A percentile compares a stretch with the other conserved stretches of the same genome.
These are phyloP conservation scores for Theileria annulata DNA, from an alignment of 169 alveolate species.

Conservation along the genomic window DNA sequence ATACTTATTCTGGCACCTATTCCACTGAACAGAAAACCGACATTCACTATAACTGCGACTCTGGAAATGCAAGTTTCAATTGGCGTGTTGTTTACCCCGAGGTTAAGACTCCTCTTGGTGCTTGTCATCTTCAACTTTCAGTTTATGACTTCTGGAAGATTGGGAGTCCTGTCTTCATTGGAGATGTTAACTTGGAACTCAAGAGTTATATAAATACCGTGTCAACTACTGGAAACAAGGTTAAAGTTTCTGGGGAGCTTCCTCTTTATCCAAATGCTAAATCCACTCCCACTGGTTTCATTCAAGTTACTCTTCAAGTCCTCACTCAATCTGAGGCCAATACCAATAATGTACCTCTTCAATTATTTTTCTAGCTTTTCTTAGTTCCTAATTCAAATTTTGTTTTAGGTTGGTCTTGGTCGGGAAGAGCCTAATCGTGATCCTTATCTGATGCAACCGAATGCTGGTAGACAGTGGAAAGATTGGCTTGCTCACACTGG, in stretches of 20 bases:
- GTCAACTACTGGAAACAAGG: conserved; percentile 74
- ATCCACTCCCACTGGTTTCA: conserved; percentile 77
- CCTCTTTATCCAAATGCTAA: conserved; percentile 77
- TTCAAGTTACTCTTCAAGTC: conserved; percentile 87
- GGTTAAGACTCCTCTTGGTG: conserved; percentile 83
- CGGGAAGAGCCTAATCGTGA: conserved; percentile 87
- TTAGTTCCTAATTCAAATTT: conserved; percentile 10
- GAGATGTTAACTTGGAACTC: conserved; percentile 83
- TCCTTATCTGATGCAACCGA: conserved; percentile 87
- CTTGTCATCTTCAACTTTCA: conserved; percentile 87
- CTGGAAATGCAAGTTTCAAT: conserved; percentile 85
- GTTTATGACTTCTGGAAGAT: conserved; percentile 83
- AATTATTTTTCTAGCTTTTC: not conserved
- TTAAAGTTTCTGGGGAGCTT: conserved; percentile 83
- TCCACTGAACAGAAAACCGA: conserved; percentile 84
- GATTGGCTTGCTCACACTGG: conserved; percentile 78
- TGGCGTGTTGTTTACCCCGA: conserved; percentile 89
- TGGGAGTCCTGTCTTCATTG: conserved; percentile 83
- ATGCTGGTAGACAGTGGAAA: conserved; percentile 89
- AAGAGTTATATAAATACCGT: conserved; percentile 82
- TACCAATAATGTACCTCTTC: conserved; percentile 75
- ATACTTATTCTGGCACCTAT: conserved; percentile 75
- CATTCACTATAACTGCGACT: conserved; percentile 87
- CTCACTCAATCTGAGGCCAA: conserved; percentile 88
- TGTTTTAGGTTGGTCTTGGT: conserved; percentile 81